Base-by-base conservation (phyloP, 2,329 filamentous ascomycete genomes). In the Fusarium devonianum region DNA sequence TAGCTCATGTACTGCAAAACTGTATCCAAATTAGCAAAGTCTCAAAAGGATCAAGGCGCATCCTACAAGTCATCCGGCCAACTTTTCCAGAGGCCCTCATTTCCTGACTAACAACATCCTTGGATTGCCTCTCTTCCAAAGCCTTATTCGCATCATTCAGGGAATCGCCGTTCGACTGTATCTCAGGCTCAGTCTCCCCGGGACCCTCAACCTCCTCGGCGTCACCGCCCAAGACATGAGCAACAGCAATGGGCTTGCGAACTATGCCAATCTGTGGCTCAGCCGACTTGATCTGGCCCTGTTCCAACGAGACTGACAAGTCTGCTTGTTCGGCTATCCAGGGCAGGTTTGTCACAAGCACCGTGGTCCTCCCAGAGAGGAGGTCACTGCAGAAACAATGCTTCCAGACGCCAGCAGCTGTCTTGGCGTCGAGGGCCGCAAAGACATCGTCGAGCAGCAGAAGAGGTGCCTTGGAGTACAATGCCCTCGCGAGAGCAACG, bases 381-480 rank as follows among this genome's bases (percentile, higher is more conserved):
- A 85, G 61, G 36, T 82, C 78, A 35, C 75, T 73, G 49, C 81
- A 83, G 60, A 86, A 85, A 56, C 79, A 83, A 44, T 77, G 71
- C 48, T 81, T 75, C 77, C 81, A 85, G 2, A 86, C 73, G 3
- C 74, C 71, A 12, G 79, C 78, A 1, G 79, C 77, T 0, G 83
- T 85, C 56, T 82, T 82, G 13, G 82, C 75, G 58, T 85, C 82
- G 1, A 85, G 71, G 0, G 82, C 82, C 1, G 82, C 81, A 55
- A 85, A 82, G 3, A 84, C 75, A 49, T 85, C 82, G 53, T 85
- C 82, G 1, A 85, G 74, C 1, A 85, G 69, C 16, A 85, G 69
- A 2, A 84, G 71, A 2, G 78, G 72, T 0, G 82, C 76, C 43
- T 78, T 78, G 2, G 81, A 84, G 64, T 85, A 85, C 2, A 85